Evolutionary conservation across 2,329 filamentous ascomycete species (phyloP).

Genomic region (Chaetomiaceae sp.): DNA sequence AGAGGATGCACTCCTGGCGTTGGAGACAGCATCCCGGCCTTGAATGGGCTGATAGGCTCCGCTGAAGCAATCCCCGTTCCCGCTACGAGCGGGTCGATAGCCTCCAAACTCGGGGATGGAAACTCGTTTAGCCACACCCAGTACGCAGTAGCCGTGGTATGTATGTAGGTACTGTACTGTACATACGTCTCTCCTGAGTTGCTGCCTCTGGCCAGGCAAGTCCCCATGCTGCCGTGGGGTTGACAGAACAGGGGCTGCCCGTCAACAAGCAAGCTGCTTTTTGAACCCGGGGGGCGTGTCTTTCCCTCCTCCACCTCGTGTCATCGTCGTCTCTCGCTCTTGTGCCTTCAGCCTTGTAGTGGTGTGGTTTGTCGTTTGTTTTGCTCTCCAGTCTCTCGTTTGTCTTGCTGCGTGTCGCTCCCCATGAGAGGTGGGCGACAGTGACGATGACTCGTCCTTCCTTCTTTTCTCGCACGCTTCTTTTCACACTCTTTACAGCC

Average conservation of each 20-base stretch:
- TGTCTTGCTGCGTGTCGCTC: constrained; percentile 20
- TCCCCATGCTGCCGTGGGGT: constrained; percentile 10
- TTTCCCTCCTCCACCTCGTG: constrained; percentile 22
- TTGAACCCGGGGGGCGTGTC: constrained; percentile 14
- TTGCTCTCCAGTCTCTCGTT: constrained; percentile 23
- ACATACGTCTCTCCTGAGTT: background rate
- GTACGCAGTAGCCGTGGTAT: too few relatives aligned
- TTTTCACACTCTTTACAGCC: constrained; percentile 27
- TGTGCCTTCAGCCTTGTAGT: constrained; percentile 19
- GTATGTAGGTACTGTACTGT: too few relatives aligned
- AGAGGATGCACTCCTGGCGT: background rate
- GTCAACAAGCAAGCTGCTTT: constrained; percentile 10
- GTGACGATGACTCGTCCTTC: constrained; percentile 30
- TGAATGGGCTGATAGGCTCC: constrained; percentile 11
- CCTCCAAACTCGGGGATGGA: too few relatives aligned
- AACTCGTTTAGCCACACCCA: background rate
- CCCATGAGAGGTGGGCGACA: constrained; percentile 29
- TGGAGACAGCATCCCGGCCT: background rate
- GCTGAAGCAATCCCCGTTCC: background rate
- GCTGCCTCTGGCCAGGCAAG: background rate
- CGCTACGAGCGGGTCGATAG: constrained; percentile 9
- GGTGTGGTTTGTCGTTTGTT: constrained; percentile 18
- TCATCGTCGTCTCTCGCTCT: constrained; percentile 21
- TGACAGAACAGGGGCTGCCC: background rate
- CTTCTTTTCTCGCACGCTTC: constrained; percentile 22